These are phyloP conservation scores for Sechiopsis laciniata DNA, from an alignment of 306 rosid species.

Conservation along the genomic window DNA sequence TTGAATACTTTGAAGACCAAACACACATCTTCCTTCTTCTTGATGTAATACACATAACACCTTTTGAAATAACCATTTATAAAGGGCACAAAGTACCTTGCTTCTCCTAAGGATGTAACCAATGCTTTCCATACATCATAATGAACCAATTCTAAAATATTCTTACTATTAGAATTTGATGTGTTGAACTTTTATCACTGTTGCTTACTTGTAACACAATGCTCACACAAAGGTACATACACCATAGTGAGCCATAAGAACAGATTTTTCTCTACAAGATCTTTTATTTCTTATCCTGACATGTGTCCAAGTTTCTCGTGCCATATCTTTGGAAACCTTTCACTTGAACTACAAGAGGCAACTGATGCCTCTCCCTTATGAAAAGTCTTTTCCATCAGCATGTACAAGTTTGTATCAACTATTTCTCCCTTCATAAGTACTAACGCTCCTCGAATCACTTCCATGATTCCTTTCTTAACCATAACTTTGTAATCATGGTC, in stretches of 20 bases:
- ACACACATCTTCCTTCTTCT: neutral
- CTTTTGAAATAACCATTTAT: neutral
- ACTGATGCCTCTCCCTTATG: too few relatives aligned
- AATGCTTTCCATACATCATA: too few relatives aligned
- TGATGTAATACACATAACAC: conserved; percentile 15
- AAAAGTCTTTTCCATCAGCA: too few relatives aligned
- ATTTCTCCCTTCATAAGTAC: too few relatives aligned
- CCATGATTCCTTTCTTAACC: too few relatives aligned
- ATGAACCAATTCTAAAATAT: too few relatives aligned
- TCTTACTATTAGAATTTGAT: too few relatives aligned
- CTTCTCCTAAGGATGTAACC: neutral
- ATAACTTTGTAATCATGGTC: too few relatives aligned
- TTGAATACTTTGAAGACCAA: conserved; percentile 1
- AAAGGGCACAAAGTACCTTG: neutral
- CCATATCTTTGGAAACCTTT: neutral
- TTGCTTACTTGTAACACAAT: neutral
- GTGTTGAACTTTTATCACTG: too few relatives aligned
- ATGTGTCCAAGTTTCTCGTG: neutral
- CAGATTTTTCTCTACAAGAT: neutral
- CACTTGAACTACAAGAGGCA: neutral
- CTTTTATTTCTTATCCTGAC: too few relatives aligned
- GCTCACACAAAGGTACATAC: neutral
- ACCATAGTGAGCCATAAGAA: neutral
- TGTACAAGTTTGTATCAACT: too few relatives aligned
- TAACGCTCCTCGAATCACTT: too few relatives aligned